phyloP scores from a whole-genome alignment of 2,329 filamentous ascomycete genomes.

The Pseudogymnoascus sp. region DNA sequence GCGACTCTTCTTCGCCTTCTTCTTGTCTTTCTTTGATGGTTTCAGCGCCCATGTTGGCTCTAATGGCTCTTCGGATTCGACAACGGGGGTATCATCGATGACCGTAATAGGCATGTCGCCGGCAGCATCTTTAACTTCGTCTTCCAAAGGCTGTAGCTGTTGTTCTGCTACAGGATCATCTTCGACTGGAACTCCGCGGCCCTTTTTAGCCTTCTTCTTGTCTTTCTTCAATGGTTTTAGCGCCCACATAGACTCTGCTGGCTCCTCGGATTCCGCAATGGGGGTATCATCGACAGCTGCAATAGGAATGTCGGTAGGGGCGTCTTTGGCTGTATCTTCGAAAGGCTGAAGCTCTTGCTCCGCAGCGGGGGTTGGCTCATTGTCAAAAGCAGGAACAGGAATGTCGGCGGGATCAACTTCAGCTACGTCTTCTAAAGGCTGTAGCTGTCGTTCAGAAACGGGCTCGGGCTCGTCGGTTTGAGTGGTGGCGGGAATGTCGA shows the following conservation, averaged over 20 bases:
- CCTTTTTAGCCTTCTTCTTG: conserved; percentile 28
- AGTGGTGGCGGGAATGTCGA: not conserved
- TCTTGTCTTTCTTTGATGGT: conserved; percentile 33
- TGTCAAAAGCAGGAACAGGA: not conserved
- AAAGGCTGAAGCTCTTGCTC: conserved; percentile 12
- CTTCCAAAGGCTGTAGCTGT: not conserved
- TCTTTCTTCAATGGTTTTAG: conserved; percentile 26
- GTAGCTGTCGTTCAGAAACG: not conserved
- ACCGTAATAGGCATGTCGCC: not conserved
- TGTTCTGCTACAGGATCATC: not conserved
- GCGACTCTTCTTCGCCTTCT: conserved; percentile 16
- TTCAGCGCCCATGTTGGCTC: not conserved
- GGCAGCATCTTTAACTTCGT: not conserved
- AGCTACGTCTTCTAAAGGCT: not conserved
- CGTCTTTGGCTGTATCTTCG: not conserved
- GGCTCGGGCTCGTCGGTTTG: not conserved
- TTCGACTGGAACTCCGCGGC: not conserved
- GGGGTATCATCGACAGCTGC: not conserved
- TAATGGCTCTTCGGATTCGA: not conserved
- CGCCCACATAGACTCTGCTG: not conserved
- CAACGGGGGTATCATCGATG: conserved; percentile 2
- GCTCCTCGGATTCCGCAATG: not conserved
- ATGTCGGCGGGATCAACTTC: not conserved
- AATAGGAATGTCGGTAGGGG: conserved; percentile 2
- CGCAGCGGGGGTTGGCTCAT: not conserved